Conservation (phyloP, 2,329 filamentous ascomycete species). For the Acarospora socialis region DNA sequence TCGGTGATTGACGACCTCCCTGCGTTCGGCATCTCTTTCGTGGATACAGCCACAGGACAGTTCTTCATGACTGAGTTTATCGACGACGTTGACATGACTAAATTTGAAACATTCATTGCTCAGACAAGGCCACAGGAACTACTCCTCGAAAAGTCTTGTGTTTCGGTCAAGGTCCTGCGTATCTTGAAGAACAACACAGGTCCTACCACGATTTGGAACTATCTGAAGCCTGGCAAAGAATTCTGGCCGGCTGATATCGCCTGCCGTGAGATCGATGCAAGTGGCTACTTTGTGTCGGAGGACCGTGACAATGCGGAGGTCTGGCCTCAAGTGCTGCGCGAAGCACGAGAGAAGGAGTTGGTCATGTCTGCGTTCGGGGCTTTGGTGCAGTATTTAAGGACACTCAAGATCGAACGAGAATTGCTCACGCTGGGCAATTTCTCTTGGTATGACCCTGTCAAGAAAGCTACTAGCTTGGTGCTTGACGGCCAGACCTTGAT, state of each 20-base stretch:
- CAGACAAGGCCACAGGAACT: slow-evolving; percentile 83
- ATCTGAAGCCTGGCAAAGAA: slow-evolving; percentile 71
- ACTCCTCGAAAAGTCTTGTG: slow-evolving; percentile 69
- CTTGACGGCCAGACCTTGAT: slow-evolving; percentile 92
- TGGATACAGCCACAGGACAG: slow-evolving; percentile 88
- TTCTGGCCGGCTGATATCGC: slow-evolving; percentile 83
- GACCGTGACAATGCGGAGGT: slow-evolving; percentile 44
- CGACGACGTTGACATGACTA: slow-evolving; percentile 86
- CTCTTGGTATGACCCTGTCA: slow-evolving; percentile 80
- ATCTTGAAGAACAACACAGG: slow-evolving; percentile 93
- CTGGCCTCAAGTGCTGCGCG: slow-evolving; percentile 64
- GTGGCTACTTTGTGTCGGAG: slow-evolving; percentile 59
- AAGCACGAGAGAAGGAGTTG: slow-evolving; percentile 63
- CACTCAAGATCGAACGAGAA: slow-evolving; percentile 77
- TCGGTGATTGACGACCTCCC: slow-evolving; percentile 55
- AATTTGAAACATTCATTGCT: slow-evolving; percentile 92
- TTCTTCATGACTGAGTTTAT: slow-evolving; percentile 87
- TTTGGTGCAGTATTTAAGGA: slow-evolving; percentile 69
- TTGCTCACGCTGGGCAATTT: slow-evolving; percentile 86
- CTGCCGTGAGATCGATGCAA: slow-evolving; percentile 63
- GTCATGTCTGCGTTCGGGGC: slow-evolving; percentile 87
- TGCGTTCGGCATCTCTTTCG: slow-evolving; percentile 81
- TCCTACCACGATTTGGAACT: slow-evolving; percentile 90
- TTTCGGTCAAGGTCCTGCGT: slow-evolving; percentile 78
- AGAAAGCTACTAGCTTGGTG: slow-evolving; percentile 75